Percentiles rank a stretch among this genome's conserved stretches.
Evolutionary conservation across 2,329 filamentous ascomycete genomes (phyloP).

Genomic region (Chaetomiaceae sp.): DNA sequence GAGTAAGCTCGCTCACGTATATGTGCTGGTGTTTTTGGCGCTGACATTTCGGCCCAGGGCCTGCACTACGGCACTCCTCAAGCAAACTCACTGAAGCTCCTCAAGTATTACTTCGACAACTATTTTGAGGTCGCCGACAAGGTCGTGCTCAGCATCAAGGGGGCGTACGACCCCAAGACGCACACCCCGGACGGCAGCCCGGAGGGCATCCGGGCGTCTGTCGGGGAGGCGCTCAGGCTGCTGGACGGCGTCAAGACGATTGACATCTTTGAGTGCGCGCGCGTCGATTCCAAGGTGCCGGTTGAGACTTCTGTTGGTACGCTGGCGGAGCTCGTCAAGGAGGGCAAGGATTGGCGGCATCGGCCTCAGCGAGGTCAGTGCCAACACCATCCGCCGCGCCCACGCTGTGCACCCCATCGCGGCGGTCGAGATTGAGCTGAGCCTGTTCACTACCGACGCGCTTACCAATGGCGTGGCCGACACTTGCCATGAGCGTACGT

Average conservation of each 20-base stretch:
- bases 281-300: constrained; percentile 9
- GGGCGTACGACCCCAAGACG: constrained; percentile 41
- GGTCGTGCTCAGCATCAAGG: constrained; percentile 51
- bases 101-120: constrained; percentile 48
- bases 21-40: background rate
- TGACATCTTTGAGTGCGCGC: constrained; percentile 44
- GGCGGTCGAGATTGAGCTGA: constrained; percentile 38
- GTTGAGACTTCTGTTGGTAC: constrained; percentile 6
- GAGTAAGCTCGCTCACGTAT: no score
- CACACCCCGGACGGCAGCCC: constrained; percentile 44
- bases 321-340: constrained; percentile 20
- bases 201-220: constrained; percentile 42
- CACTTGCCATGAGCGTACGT: constrained; percentile 3
- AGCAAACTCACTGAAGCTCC: constrained; percentile 45
- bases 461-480: constrained; percentile 35
- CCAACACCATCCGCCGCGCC: background rate
- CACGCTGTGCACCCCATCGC: constrained; percentile 27
- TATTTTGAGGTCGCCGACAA: constrained; percentile 51
- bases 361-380: background rate
- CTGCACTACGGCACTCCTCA: constrained; percentile 41
- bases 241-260: constrained; percentile 41
- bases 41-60: constrained; percentile 34
- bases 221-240: constrained; percentile 41
- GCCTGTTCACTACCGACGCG: constrained; percentile 30
- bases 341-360: constrained; percentile 29